phyloP scores from a whole-genome alignment of 805 yeast species.

The Komagataella populi region DNA sequence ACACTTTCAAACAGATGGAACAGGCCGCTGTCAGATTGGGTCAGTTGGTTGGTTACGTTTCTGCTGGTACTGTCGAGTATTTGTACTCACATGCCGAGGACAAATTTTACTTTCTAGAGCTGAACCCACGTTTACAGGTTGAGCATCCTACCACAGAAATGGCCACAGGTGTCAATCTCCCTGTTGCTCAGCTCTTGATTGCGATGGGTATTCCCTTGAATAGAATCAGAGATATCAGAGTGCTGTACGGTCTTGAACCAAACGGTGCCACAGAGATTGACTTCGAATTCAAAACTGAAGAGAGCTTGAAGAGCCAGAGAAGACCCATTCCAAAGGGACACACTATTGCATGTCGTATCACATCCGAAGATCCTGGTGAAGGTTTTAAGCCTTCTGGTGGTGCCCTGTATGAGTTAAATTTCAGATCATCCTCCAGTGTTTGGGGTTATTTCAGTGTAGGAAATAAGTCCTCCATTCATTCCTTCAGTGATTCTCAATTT shows the following conservation, averaged over 20 bases:
- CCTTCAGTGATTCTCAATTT: slow-evolving; percentile 95
- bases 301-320: slow-evolving; percentile 68
- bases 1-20: slow-evolving; percentile 86
- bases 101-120: slow-evolving; percentile 90
- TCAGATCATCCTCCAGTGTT: slow-evolving; percentile 93
- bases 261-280: slow-evolving; percentile 84
- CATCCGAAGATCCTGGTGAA: slow-evolving; percentile 98
- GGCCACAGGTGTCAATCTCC: slow-evolving; percentile 97
- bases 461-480: slow-evolving; percentile 92
- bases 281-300: slow-evolving; percentile 70
- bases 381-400: slow-evolving; percentile 99
- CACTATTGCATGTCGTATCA: slow-evolving; percentile 97
- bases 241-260: slow-evolving; percentile 92
- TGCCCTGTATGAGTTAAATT: slow-evolving; percentile 87
- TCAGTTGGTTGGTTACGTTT: slow-evolving; percentile 91
- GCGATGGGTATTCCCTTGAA: slow-evolving; percentile 99
- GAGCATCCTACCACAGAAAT: slow-evolving; percentile 99
- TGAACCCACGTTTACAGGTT: slow-evolving; percentile 97
- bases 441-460: slow-evolving; percentile 99
- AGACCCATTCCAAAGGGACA: slow-evolving; percentile 96
- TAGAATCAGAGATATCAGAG: slow-evolving; percentile 84
- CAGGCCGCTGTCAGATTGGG: slow-evolving; percentile 96
- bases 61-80: slow-evolving; percentile 99
- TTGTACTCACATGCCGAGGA: slow-evolving; percentile 88
- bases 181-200: slow-evolving; percentile 96